phyloP scores from a whole-genome alignment of 2,329 filamentous ascomycete genomes.

The Trichoderma sp. region DNA sequence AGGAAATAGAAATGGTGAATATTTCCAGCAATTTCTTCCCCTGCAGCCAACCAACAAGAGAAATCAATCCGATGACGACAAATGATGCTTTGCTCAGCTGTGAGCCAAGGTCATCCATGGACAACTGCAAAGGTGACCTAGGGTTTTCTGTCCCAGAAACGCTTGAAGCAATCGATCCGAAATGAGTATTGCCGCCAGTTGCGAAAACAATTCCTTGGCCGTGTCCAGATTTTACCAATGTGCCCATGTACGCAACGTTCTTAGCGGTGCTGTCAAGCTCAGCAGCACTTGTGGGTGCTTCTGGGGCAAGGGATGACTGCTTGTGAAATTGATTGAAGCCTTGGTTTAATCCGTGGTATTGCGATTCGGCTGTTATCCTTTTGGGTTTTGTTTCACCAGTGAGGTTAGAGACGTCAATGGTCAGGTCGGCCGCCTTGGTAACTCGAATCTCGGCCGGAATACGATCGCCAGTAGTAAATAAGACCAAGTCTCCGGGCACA shows the following conservation, averaged over 20 bases:
- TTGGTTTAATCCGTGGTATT: slow-evolving; percentile 32
- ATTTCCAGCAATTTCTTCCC: slow-evolving; percentile 89
- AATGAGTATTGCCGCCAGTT: slow-evolving; percentile 89
- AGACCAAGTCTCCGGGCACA: slow-evolving; percentile 86
- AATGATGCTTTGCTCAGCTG: slow-evolving; percentile 98
- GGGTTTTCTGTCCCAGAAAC: slow-evolving; percentile 94
- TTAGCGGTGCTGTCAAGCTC: slow-evolving; percentile 65
- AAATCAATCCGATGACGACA: slow-evolving; percentile 88
- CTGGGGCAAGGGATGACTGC: slow-evolving; percentile 45
- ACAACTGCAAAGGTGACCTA: slow-evolving; percentile 86
- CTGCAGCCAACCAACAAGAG: slow-evolving; percentile 83
- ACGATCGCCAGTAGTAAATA: slow-evolving; percentile 93
- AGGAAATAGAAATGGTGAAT: slow-evolving; percentile 94
- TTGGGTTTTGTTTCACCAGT: slow-evolving; percentile 97
- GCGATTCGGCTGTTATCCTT: slow-evolving; percentile 67
- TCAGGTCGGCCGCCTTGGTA: slow-evolving; percentile 82
- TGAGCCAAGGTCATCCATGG: slow-evolving; percentile 96
- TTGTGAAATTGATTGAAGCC: slow-evolving; percentile 30
- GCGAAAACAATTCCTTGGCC: slow-evolving; percentile 97
- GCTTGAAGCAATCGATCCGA: slow-evolving; percentile 92
- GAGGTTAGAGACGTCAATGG: slow-evolving; percentile 94
- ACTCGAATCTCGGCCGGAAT: slow-evolving; percentile 96
- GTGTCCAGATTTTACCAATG: slow-evolving; percentile 88
- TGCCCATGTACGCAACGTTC: slow-evolving; percentile 98
- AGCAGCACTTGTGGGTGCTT: slow-evolving; percentile 52